Percentiles rank a stretch among this genome's conserved stretches.
Evolutionary conservation across 164 flowering plant species (phyloP).

Genomic region (Annona cherimola): DNA sequence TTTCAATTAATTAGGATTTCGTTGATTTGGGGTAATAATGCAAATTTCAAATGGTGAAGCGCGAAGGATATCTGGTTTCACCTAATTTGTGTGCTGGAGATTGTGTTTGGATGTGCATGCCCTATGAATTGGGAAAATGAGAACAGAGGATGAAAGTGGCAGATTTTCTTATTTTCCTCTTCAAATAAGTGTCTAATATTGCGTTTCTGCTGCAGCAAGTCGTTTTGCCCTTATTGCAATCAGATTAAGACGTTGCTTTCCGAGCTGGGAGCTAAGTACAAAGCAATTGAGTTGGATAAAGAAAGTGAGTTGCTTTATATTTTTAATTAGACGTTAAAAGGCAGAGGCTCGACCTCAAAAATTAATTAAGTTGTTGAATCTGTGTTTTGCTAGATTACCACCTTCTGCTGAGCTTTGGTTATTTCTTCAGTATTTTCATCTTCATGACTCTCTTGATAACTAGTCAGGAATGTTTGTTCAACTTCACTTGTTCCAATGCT

Average conservation of each 20-base stretch:
- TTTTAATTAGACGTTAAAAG: background rate
- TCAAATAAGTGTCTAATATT: background rate
- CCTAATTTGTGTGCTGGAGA: no score
- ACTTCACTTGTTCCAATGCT: background rate
- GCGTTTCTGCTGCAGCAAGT: constrained; percentile 44
- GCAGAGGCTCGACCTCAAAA: background rate
- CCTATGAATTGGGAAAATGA: no score
- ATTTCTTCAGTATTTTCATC: background rate
- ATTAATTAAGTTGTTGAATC: no score
- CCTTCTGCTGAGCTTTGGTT: background rate
- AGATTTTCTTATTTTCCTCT: no score
- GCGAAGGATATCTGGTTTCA: no score
- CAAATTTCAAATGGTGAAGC: no score
- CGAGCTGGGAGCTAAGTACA: constrained; percentile 45
- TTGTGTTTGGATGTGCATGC: no score
- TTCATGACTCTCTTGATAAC: background rate
- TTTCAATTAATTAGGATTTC: no score
- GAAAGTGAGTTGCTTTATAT: constrained; percentile 39
- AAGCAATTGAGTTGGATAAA: constrained; percentile 57
- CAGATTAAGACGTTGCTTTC: constrained; percentile 58
- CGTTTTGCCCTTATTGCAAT: constrained; percentile 56
- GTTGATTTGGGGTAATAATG: no score
- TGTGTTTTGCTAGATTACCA: background rate
- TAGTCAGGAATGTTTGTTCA: background rate
- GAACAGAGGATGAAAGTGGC: no score